Percentiles rank a stretch among this genome's conserved stretches.
Evolutionary conservation across 2,329 filamentous ascomycete species (phyloP).

Genomic region (Fusarium sp.): DNA sequence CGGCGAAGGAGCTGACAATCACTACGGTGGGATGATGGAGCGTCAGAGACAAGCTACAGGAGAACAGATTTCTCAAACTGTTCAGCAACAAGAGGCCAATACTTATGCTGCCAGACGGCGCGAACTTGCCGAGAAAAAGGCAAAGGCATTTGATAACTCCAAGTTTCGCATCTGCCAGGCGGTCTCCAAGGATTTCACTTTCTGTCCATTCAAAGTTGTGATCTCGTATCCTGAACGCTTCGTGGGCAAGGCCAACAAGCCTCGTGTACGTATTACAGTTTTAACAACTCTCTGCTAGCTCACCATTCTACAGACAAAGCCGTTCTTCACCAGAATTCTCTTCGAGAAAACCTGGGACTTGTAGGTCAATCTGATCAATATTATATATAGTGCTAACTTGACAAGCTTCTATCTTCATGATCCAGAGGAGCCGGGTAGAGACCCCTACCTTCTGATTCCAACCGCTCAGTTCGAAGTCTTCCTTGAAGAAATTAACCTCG

Average conservation of each 20-base stretch:
- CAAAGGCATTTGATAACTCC: conserved; percentile 37
- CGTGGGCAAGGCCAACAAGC: conserved; percentile 63
- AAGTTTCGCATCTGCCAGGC: conserved; percentile 40
- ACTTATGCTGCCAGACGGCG: conserved; percentile 1
- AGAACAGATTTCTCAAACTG: background rate
- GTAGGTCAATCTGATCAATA: conserved; percentile 59
- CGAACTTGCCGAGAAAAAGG: conserved; percentile 7
- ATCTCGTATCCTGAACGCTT: conserved; percentile 68
- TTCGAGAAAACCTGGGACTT: conserved; percentile 76
- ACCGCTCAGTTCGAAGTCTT: conserved; percentile 72
- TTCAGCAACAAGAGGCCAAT: background rate
- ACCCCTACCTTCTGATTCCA: conserved; percentile 73
- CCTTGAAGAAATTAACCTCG: conserved; percentile 70
- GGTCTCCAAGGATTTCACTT: conserved; percentile 43
- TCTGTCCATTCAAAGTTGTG: conserved; percentile 65
- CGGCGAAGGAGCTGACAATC: background rate
- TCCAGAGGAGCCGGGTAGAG: conserved; percentile 56
- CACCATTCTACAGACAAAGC: conserved; percentile 48
- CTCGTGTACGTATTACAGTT: conserved; percentile 51
- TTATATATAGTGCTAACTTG: conserved; percentile 13
- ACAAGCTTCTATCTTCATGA: conserved; percentile 74
- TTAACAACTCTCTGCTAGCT: background rate
- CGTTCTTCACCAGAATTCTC: conserved; percentile 68
- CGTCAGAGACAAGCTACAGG: background rate
- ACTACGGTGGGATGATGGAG: conserved; percentile 2